Conservation (phyloP, 2,329 filamentous ascomycete species). For the Fusarium sp. region DNA sequence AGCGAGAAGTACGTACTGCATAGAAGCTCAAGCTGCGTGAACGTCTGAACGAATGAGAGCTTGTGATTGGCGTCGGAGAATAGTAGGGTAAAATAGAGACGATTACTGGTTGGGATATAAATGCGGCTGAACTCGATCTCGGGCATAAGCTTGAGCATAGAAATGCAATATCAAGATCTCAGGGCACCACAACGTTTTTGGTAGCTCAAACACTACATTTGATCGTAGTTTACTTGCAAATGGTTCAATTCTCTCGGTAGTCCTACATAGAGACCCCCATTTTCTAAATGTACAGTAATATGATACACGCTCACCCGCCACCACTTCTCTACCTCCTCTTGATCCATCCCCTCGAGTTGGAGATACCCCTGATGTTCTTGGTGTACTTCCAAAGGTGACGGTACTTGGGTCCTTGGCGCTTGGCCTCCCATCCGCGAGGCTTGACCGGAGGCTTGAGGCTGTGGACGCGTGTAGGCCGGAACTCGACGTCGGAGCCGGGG, state of each 20-base stretch:
- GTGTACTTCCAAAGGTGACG: constrained; percentile 76
- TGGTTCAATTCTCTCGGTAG: constrained; percentile 25
- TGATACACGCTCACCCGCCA: constrained; percentile 41
- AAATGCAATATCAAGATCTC: background rate
- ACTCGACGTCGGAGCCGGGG: constrained; percentile 84
- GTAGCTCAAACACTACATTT: background rate
- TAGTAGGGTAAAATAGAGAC: background rate
- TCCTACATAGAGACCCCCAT: constrained; percentile 45
- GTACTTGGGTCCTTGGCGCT: constrained; percentile 76
- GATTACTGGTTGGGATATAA: background rate
- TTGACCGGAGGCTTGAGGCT: constrained; percentile 74
- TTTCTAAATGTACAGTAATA: constrained; percentile 51
- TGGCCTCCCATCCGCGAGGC: constrained; percentile 76
- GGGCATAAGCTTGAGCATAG: background rate
- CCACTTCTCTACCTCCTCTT: constrained; percentile 56
- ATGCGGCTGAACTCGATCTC: constrained; percentile 2
- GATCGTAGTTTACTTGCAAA: constrained; percentile 9
- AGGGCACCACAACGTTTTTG: background rate
- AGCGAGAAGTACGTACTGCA: no score
- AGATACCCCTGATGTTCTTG: constrained; percentile 68
- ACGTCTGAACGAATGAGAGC: background rate
- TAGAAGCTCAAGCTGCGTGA: no score
- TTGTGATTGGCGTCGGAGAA: constrained; percentile 1
- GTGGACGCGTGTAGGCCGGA: constrained; percentile 84
- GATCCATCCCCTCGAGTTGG: constrained; percentile 60